These are phyloP conservation scores for Saccharomycopsis fibuligera DNA, from an alignment of 805 yeast genomes.

Conservation along the genomic window DNA sequence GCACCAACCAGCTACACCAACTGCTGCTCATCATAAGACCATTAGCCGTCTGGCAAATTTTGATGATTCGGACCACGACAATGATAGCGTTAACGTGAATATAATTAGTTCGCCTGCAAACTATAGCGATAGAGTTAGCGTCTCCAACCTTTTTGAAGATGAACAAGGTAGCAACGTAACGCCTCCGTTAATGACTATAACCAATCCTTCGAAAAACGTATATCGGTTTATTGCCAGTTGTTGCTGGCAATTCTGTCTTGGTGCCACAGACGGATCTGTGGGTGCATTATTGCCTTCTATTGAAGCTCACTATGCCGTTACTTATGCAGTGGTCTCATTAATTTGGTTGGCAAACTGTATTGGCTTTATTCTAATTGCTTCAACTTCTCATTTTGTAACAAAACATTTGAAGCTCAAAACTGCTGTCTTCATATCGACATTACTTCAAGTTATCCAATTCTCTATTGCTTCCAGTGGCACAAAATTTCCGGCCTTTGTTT, in stretches of 20 bases:
- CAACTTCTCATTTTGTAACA: slow-evolving; percentile 40
- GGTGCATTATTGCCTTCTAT: slow-evolving; percentile 53
- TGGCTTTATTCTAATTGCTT: slow-evolving; percentile 48
- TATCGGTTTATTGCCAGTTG: slow-evolving; percentile 38
- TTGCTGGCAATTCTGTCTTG: slow-evolving; percentile 36
- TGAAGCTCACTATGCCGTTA: slow-evolving; percentile 41
- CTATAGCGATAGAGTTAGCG: no score
- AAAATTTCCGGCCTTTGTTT: slow-evolving; percentile 40
- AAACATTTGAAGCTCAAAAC: slow-evolving; percentile 35
- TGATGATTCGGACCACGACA: background rate
- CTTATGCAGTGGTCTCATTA: slow-evolving; percentile 48
- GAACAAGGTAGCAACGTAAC: slow-evolving; percentile 16
- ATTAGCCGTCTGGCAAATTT: no score
- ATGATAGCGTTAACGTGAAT: background rate
- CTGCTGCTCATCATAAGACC: no score
- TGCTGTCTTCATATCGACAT: slow-evolving; percentile 35
- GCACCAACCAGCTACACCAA: no score
- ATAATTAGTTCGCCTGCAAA: background rate
- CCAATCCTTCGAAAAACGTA: slow-evolving; percentile 37
- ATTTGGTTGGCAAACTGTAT: slow-evolving; percentile 53
- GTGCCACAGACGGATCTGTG: slow-evolving; percentile 50
- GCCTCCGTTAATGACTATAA: slow-evolving; percentile 35
- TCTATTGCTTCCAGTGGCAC: slow-evolving; percentile 43
- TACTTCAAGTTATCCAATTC: slow-evolving; percentile 35
- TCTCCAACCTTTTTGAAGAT: slow-evolving; percentile 3